Conservation (phyloP, 1,284 basidiomycete species). For the Flammula alnicola region DNA sequence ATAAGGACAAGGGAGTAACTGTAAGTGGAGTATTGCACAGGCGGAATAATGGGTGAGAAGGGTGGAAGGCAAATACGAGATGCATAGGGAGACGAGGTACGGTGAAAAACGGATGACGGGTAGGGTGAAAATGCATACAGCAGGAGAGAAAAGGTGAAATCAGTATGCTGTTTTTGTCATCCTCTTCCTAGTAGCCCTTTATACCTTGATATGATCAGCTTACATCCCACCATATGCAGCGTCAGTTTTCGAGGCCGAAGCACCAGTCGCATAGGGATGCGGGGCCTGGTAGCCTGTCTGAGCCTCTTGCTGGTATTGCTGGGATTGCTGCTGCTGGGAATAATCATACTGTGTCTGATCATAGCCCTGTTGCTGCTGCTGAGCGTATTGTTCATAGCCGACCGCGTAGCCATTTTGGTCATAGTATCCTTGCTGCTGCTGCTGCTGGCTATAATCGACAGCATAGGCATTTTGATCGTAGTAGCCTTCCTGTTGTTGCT, state of each 20-base stretch:
- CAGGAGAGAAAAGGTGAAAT: not conserved
- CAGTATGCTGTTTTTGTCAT: too few relatives aligned
- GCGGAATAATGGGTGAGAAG: not conserved
- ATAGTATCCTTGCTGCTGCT: slow-evolving; percentile 14
- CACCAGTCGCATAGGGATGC: slow-evolving; percentile 18
- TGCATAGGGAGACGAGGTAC: not conserved
- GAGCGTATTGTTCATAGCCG: slow-evolving; percentile 6
- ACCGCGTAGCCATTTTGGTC: slow-evolving; percentile 7
- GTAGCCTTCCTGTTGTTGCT: slow-evolving; percentile 14
- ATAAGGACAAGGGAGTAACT: too few relatives aligned
- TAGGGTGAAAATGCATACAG: not conserved
- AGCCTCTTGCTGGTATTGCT: slow-evolving; percentile 10
- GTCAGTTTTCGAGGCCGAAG: slow-evolving; percentile 4
- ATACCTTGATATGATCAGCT: not conserved
- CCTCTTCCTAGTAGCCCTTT: too few relatives aligned
- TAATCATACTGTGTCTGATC: slow-evolving; percentile 19
- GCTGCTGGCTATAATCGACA: slow-evolving; percentile 16
- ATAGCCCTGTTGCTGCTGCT: slow-evolving; percentile 9
- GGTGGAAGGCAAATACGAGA: not conserved
- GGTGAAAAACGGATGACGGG: not conserved
- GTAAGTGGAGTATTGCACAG: too few relatives aligned
- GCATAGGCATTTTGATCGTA: slow-evolving; percentile 19
- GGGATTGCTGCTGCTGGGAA: slow-evolving; percentile 14
- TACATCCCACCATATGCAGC: slow-evolving; percentile 23
- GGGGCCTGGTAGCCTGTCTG: slow-evolving; percentile 17